phyloP scores from a whole-genome alignment of 1,284 basidiomycete genomes.

The Ustilago hordei region DNA sequence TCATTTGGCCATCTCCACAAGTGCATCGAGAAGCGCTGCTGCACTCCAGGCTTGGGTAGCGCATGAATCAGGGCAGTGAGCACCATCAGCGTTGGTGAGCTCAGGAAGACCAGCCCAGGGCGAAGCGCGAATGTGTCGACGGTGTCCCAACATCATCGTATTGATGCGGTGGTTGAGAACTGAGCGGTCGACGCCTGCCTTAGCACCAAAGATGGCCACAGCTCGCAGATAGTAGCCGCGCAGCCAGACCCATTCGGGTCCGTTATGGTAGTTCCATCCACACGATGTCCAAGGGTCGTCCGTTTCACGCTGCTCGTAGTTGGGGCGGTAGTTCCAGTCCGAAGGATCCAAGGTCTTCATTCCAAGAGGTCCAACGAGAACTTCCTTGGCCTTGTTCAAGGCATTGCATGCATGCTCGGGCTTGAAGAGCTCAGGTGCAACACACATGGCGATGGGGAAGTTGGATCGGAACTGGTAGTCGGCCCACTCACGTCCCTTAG shows the following conservation, averaged over 20 bases:
- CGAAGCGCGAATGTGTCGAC: slow-evolving; percentile 45
- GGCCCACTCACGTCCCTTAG: slow-evolving; percentile 78
- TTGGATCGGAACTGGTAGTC: slow-evolving; percentile 89
- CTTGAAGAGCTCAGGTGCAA: slow-evolving; percentile 94
- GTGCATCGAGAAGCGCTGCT: slow-evolving; percentile 58
- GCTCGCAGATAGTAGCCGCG: slow-evolving; percentile 94
- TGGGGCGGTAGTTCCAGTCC: slow-evolving; percentile 63
- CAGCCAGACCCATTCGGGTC: slow-evolving; percentile 93
- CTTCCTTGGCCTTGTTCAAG: slow-evolving; percentile 54
- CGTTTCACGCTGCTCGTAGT: slow-evolving; percentile 62
- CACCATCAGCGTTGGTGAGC: slow-evolving; percentile 61
- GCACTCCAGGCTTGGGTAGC: slow-evolving; percentile 65
- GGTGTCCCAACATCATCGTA: slow-evolving; percentile 54
- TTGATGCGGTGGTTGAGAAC: slow-evolving; percentile 56
- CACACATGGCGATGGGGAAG: slow-evolving; percentile 92
- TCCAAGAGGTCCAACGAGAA: slow-evolving; percentile 58
- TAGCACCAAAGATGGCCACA: slow-evolving; percentile 73
- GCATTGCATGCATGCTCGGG: slow-evolving; percentile 80
- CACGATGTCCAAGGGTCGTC: slow-evolving; percentile 50
- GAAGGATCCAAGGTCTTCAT: slow-evolving; percentile 64
- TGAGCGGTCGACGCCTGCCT: slow-evolving; percentile 35
- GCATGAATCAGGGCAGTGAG: slow-evolving; percentile 61
- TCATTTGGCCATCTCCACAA: slow-evolving; percentile 54
- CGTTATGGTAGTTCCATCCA: slow-evolving; percentile 72
- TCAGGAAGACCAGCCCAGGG: slow-evolving; percentile 66